Evolutionary conservation across 2,329 filamentous ascomycete genomes (phyloP).

Genomic region (Microsporum ferrugineum): DNA sequence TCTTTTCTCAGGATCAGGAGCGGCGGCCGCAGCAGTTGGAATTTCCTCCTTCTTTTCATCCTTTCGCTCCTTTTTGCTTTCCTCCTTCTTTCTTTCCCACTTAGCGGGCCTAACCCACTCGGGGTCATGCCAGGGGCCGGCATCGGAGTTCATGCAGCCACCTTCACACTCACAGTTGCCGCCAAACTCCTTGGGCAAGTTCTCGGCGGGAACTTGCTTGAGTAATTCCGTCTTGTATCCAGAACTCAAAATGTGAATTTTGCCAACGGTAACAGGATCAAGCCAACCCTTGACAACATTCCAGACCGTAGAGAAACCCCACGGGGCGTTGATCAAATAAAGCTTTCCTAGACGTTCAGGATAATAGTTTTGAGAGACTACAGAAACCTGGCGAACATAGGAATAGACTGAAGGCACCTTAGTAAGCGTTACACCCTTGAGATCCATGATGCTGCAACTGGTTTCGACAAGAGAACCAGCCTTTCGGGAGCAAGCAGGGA

Average conservation of each 20-base stretch:
- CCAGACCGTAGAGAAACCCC: background rate
- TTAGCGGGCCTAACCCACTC: slow-evolving; percentile 25
- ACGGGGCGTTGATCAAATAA: background rate
- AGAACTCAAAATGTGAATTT: background rate
- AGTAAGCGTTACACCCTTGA: background rate
- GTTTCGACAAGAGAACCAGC: background rate
- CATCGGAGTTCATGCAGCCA: background rate
- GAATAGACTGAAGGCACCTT: background rate
- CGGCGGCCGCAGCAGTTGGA: background rate
- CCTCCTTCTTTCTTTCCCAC: slow-evolving; percentile 31
- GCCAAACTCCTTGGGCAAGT: background rate
- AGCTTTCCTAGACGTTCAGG: background rate
- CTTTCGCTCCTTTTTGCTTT: background rate
- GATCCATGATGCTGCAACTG: background rate
- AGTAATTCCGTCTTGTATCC: background rate
- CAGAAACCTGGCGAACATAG: background rate
- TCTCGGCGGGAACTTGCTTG: background rate
- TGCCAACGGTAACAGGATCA: background rate
- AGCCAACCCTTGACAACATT: background rate
- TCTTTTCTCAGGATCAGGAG: background rate
- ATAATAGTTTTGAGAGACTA: background rate
- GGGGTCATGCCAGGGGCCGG: slow-evolving; percentile 17
- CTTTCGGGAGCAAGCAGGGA: background rate
- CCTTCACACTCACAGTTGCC: background rate
- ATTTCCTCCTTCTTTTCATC: background rate